These are phyloP conservation scores for Triangularia setosa DNA, from an alignment of 2,329 filamentous ascomycete genomes.

Conservation along the genomic window DNA sequence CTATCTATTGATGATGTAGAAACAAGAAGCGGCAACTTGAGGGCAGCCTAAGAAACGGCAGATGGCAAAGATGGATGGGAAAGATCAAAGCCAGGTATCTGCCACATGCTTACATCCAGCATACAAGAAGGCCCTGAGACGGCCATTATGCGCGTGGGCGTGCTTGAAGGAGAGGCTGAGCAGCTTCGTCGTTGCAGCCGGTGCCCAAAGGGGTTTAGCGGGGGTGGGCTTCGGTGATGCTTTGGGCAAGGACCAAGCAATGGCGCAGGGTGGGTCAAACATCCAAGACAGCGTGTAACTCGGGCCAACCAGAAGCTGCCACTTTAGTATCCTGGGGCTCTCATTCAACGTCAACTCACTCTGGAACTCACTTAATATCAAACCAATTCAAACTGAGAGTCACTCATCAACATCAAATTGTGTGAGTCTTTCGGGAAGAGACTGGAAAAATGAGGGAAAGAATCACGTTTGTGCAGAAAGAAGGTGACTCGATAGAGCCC, in stretches of 20 bases:
- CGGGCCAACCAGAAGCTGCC: slow-evolving; percentile 11
- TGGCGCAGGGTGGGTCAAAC: slow-evolving; percentile 4
- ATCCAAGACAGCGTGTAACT: neutral
- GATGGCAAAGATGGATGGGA: neutral
- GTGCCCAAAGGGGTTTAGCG: slow-evolving; percentile 25
- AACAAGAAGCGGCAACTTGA: neutral
- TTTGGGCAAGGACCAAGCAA: slow-evolving; percentile 21
- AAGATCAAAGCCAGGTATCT: neutral
- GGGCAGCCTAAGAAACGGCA: neutral
- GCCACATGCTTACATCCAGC: neutral
- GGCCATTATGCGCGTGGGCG: slow-evolving; percentile 5
- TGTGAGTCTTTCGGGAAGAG: neutral
- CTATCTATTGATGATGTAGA: neutral
- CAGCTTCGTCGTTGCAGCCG: slow-evolving; percentile 16
- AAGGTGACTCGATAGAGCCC: slow-evolving; percentile 62
- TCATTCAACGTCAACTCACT: slow-evolving; percentile 6
- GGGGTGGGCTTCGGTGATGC: slow-evolving; percentile 19
- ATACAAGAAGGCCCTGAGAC: too few species aligned
- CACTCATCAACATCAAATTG: neutral
- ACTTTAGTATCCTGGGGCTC: slow-evolving; percentile 3
- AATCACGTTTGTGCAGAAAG: slow-evolving; percentile 71
- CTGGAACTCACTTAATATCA: neutral
- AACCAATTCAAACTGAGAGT: neutral
- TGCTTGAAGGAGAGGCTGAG: slow-evolving; percentile 19
- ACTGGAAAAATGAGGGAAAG: slow-evolving; percentile 62